These are phyloP conservation scores for Tetrapyrgos nigripes DNA, from an alignment of 1,284 basidiomycete genomes.

Conservation along the genomic window DNA sequence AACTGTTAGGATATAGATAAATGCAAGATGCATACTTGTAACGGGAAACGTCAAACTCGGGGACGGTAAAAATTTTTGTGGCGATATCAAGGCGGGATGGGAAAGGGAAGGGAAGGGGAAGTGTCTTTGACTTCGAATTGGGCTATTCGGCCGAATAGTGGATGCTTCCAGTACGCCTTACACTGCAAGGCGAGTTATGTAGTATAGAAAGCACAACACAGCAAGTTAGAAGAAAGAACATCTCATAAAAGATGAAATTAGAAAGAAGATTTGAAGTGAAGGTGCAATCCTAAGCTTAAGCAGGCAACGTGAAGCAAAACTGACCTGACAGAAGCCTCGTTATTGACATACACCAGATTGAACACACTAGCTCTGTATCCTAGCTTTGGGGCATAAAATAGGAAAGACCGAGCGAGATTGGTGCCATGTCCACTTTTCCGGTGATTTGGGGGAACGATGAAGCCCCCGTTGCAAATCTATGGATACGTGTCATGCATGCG, in stretches of 20 bases:
- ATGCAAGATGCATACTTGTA: too few species aligned
- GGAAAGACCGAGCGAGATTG: conserved; percentile 80
- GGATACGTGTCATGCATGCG: background rate
- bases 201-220: too few species aligned
- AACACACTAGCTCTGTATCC: conserved; percentile 92
- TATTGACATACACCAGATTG: conserved; percentile 92
- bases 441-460: conserved; percentile 77
- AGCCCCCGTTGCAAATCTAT: conserved; percentile 90
- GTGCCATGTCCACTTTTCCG: conserved; percentile 77
- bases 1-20: too few species aligned
- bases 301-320: conserved; percentile 20
- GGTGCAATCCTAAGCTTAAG: too few species aligned
- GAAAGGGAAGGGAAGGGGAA: background rate
- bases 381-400: conserved; percentile 81
- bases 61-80: too few species aligned
- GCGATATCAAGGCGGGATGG: too few species aligned
- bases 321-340: conserved; percentile 71
- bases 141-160: too few species aligned
- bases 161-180: too few species aligned
- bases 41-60: too few species aligned
- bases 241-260: background rate
- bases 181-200: too few species aligned
- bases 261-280: conserved; percentile 1
- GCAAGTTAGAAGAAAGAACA: background rate
- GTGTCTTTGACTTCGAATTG: background rate